Percentiles rank a stretch among this genome's conserved stretches.
These are phyloP conservation scores for Aspergillus eucalypticola DNA, from an alignment of 2,329 filamentous ascomycete genomes.

Conservation along the genomic window DNA sequence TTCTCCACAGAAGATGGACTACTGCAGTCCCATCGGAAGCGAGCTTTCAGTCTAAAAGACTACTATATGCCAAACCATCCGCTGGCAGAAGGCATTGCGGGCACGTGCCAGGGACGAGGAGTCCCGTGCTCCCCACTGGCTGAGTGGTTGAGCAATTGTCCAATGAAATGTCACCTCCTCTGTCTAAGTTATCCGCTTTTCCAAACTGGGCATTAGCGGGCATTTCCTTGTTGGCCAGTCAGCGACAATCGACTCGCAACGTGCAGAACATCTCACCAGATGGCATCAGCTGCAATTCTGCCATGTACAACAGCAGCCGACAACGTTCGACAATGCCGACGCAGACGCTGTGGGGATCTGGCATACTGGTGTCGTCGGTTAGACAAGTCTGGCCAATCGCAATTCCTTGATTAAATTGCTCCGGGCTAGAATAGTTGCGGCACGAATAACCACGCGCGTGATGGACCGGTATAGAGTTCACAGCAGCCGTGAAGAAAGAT, in stretches of 20 bases:
- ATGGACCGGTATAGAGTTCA: background rate
- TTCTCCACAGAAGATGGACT: no score
- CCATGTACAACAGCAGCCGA: background rate
- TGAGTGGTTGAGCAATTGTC: background rate
- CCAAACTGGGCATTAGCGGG: background rate
- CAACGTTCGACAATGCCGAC: background rate
- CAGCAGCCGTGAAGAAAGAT: background rate
- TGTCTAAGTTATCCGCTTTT: background rate
- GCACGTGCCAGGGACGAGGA: background rate
- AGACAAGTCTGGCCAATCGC: slow-evolving; percentile 10
- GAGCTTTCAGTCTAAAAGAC: background rate
- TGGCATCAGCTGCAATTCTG: background rate
- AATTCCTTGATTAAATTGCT: background rate
- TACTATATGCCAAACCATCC: background rate
- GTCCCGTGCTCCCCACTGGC: background rate
- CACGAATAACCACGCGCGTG: background rate
- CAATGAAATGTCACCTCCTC: background rate
- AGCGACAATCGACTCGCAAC: slow-evolving; percentile 16
- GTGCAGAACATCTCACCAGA: slow-evolving; percentile 8
- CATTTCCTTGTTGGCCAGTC: slow-evolving; percentile 14
- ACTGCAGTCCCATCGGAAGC: background rate
- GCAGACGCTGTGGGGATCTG: background rate
- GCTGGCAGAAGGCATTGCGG: background rate
- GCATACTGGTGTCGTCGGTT: background rate
- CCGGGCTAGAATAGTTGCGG: background rate